These are phyloP conservation scores for Capronia americana DNA, from an alignment of 2,329 filamentous ascomycete species.

Conservation along the genomic window DNA sequence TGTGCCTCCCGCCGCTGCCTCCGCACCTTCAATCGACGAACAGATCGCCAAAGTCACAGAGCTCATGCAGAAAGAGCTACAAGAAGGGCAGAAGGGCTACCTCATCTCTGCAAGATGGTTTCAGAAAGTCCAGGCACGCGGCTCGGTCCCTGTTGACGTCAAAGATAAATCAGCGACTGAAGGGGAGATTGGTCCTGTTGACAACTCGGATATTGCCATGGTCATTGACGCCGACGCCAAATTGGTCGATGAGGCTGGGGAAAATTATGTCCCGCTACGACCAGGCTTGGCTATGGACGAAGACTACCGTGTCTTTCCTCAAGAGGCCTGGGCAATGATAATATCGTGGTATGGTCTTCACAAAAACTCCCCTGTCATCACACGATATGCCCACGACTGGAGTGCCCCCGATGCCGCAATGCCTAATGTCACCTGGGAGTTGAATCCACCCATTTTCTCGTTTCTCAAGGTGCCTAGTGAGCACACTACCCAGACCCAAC, in stretches of 20 bases:
- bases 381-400: constrained; percentile 79
- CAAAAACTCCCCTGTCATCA: constrained; percentile 72
- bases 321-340: constrained; percentile 81
- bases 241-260: constrained; percentile 55
- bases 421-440: constrained; percentile 78
- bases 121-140: constrained; percentile 70
- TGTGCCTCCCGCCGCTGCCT: constrained; percentile 37
- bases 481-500: constrained; percentile 64
- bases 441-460: constrained; percentile 82
- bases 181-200: constrained; percentile 76
- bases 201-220: constrained; percentile 82
- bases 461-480: constrained; percentile 78
- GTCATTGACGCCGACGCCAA: constrained; percentile 54
- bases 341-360: constrained; percentile 81
- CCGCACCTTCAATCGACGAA: constrained; percentile 62
- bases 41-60: constrained; percentile 77
- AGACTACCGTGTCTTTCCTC: constrained; percentile 77
- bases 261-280: constrained; percentile 73
- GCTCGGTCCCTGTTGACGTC: constrained; percentile 60
- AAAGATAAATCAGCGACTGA: constrained; percentile 64
- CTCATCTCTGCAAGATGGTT: constrained; percentile 83
- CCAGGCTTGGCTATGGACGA: constrained; percentile 68
- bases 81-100: constrained; percentile 75
- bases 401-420: constrained; percentile 58
- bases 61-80: constrained; percentile 60